Conservation (phyloP, 805 yeast species). For the Monosporozyma solicola region DNA sequence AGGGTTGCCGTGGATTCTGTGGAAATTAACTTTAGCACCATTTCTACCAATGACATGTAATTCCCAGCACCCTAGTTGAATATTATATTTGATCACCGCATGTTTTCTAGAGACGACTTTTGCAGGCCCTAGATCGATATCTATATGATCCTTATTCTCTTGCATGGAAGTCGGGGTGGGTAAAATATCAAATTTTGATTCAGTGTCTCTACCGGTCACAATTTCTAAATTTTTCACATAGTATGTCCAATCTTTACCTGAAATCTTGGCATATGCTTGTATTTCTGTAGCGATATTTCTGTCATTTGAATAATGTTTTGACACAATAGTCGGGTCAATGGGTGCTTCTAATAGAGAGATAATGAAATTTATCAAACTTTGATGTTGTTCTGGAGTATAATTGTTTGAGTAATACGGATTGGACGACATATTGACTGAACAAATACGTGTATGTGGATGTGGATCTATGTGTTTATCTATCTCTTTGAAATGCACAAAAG, state of each 20-base stretch:
- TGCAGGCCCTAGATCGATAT: constrained; percentile 93
- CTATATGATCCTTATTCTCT: constrained; percentile 11
- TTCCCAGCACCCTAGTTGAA: constrained; percentile 76
- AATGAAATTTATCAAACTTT: constrained; percentile 64
- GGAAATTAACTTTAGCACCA: constrained; percentile 84
- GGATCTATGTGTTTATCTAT: no score
- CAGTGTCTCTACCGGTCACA: constrained; percentile 80
- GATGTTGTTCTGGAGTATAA: constrained; percentile 22
- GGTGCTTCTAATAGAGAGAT: constrained; percentile 65
- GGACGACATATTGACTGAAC: not conserved
- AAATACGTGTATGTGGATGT: not conserved
- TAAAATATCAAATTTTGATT: constrained; percentile 10
- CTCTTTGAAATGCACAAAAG: no score
- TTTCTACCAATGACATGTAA: constrained; percentile 77
- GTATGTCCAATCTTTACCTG: constrained; percentile 90
- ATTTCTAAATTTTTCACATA: constrained; percentile 74
- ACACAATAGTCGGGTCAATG: constrained; percentile 66
- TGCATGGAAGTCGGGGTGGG: not conserved
- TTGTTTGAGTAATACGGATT: not conserved
- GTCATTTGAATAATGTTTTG: constrained; percentile 64
- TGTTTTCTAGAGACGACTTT: constrained; percentile 93
- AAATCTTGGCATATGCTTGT: constrained; percentile 96
- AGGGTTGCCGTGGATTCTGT: constrained; percentile 35
- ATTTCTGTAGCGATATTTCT: constrained; percentile 59
- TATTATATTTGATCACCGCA: constrained; percentile 73